phyloP scores from a whole-genome alignment of 2,329 filamentous ascomycete genomes.

The Verticillium zaregamsianum region DNA sequence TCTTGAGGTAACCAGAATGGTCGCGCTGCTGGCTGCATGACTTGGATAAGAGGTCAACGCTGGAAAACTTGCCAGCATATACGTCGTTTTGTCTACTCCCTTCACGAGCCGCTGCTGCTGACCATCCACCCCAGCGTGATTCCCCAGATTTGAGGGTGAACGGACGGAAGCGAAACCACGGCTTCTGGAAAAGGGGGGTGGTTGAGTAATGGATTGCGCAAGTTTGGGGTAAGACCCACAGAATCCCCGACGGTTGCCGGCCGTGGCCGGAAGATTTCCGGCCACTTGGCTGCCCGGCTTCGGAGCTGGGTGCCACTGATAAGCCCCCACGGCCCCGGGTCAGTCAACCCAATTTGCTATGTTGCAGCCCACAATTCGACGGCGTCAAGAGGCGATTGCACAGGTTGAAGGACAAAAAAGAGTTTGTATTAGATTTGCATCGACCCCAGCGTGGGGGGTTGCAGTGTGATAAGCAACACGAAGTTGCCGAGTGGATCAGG shows the following conservation, averaged over 20 bases:
- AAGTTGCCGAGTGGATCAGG: neutral
- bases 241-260: slow-evolving; percentile 11
- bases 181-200: neutral
- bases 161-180: neutral
- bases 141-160: neutral
- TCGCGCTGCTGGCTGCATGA: neutral
- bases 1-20: neutral
- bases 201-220: slow-evolving; percentile 9
- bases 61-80: neutral
- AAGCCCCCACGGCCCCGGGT: neutral
- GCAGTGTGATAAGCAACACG: neutral
- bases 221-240: slow-evolving; percentile 5
- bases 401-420: neutral
- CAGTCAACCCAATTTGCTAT: neutral
- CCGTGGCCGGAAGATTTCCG: slow-evolving; percentile 13
- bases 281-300: slow-evolving; percentile 8
- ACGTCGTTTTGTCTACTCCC: neutral
- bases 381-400: neutral
- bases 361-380: neutral
- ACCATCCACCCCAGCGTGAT: neutral
- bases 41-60: neutral
- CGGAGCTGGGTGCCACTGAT: neutral
- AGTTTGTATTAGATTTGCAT: neutral
- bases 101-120: neutral
- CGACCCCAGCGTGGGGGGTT: neutral